These are phyloP conservation scores for Diaporthe aspalathi DNA, from an alignment of 2,329 filamentous ascomycete genomes.

Conservation along the genomic window DNA sequence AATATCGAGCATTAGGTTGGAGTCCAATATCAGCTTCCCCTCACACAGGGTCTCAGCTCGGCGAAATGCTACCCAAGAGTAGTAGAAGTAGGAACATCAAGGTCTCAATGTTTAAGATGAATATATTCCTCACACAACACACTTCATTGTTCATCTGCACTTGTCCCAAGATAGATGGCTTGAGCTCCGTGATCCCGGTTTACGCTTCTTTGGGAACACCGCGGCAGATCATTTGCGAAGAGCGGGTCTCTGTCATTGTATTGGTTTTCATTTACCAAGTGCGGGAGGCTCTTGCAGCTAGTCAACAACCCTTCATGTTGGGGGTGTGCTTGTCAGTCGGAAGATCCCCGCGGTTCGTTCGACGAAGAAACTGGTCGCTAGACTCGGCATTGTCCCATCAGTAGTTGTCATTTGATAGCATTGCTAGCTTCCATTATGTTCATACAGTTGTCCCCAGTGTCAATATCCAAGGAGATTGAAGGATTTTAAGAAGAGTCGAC, in stretches of 20 bases:
- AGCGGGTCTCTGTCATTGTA: not conserved
- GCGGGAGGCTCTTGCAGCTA: not conserved
- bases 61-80: not conserved
- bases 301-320: not conserved
- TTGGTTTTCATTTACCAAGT: not conserved
- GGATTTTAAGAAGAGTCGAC: too few species aligned
- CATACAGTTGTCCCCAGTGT: too few species aligned
- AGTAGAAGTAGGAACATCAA: not conserved
- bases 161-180: not conserved
- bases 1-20: not conserved
- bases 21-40: not conserved
- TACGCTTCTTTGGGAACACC: not conserved
- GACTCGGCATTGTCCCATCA: not conserved
- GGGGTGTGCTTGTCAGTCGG: not conserved
- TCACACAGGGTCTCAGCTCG: not conserved
- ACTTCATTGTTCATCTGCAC: conserved; percentile 2
- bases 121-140: not conserved
- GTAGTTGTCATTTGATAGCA: not conserved
- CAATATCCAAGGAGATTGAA: too few species aligned
- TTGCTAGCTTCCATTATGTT: too few species aligned
- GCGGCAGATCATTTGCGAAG: not conserved
- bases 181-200: not conserved
- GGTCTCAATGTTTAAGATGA: not conserved
- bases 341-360: not conserved
- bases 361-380: not conserved